Evolutionary conservation across 225 moss, liverwort and hornwort species (phyloP).

Genomic region (Neckera pumila): DNA sequence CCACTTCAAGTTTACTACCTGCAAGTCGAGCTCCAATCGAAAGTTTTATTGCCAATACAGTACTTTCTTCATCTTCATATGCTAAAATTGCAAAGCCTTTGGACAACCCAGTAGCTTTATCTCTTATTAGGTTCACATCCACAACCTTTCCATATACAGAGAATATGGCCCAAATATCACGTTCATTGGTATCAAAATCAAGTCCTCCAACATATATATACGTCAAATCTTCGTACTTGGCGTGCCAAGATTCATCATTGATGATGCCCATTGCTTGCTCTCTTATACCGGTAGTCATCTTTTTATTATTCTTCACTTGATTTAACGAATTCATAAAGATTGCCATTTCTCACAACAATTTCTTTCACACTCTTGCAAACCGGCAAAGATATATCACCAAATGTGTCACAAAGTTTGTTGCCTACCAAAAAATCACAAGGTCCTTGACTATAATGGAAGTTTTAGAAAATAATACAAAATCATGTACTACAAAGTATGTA

Average conservation of each 20-base stretch:
- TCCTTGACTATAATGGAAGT: neutral
- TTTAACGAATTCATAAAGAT: conserved; percentile 67
- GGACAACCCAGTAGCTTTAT: conserved; percentile 67
- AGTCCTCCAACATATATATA: conserved; percentile 62
- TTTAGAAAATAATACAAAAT: neutral
- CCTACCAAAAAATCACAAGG: neutral
- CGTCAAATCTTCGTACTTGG: conserved; percentile 61
- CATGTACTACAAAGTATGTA: neutral
- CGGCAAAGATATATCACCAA: neutral
- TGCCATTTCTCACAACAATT: neutral
- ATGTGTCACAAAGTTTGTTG: neutral
- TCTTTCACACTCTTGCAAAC: too few species aligned
- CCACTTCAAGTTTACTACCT: conserved; percentile 65
- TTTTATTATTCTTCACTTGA: conserved; percentile 66
- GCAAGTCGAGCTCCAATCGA: conserved; percentile 61
- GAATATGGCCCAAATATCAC: conserved; percentile 71
- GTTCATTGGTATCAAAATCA: conserved; percentile 59
- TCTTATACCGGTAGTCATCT: conserved; percentile 28
- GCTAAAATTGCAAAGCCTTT: conserved; percentile 89
- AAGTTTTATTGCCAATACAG: conserved; percentile 65
- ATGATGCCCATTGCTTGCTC: conserved; percentile 57
- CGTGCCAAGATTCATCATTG: conserved; percentile 76
- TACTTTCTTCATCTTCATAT: conserved; percentile 77
- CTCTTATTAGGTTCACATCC: conserved; percentile 71
- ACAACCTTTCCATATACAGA: conserved; percentile 85